Base-by-base conservation (phyloP, 2,329 filamentous ascomycete species). In the Amesomyces nigricolor region DNA sequence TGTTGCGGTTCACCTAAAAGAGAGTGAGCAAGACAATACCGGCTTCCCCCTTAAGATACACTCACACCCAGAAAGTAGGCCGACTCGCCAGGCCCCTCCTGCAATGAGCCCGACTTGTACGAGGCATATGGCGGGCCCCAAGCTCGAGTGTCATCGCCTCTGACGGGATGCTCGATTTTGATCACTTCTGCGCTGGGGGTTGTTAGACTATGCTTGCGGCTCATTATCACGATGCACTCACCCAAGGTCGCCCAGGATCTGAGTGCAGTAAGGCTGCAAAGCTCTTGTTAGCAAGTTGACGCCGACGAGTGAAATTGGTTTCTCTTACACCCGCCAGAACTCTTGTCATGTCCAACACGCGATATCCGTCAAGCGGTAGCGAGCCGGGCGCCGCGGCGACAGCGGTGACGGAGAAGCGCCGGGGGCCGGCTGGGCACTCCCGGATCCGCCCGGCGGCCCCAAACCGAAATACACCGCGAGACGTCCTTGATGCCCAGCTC, bases 191-290 rank as follows among this genome's bases (percentile, higher is more conserved):
- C 94, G 61, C 91, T 95, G 64, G 56, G 61, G 46, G 61, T 47
- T 57, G 64, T 71, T 67, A 70, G 6, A 26, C 65, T 61, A n/a
- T 13, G 4, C 14, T 22, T 38, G 19, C 7, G 7, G 4, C 8
- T 26, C 22, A 26, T 26, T 26, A 4, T 4, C 2, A 4, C 7
- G 5, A 58, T 52, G 48, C 59, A 58, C 54, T 70, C 83, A 96
- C 92, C 94, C 94, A 64, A 99, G 79, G 72, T 99, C 94, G 54
- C 92, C 94, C 9, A 99, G 75, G 52, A 99, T 96, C 71, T 99
- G 94, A 38, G 94, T 97, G 66, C 91, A 96, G 68, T 97, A 97
- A 62, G 94, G 94, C 90, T 97, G 39, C 13, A 35, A 2, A 46
- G 19, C 9, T 13, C 6, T 2, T 38, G 44, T 56, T 35, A 58